phyloP scores from a whole-genome alignment of 352 stramenopile genomes.

The Phytophthora pini region DNA sequence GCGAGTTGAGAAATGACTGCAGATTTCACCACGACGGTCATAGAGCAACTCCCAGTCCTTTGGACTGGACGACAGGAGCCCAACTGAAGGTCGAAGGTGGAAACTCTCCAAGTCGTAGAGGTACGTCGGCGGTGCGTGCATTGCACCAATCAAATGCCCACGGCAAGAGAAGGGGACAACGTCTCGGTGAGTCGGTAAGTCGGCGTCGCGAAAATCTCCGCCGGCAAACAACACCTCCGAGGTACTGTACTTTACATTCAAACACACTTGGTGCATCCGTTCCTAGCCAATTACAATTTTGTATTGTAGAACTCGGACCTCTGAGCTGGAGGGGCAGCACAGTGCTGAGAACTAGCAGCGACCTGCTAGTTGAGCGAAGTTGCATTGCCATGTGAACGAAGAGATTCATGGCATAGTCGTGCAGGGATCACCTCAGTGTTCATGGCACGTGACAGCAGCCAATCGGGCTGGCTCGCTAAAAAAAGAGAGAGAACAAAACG shows the following conservation, averaged over 20 bases:
- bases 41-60: background rate
- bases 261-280: too few relatives aligned
- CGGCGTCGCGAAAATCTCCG: background rate
- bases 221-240: too few relatives aligned
- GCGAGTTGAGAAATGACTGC: slow-evolving; percentile 21
- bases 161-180: slow-evolving; percentile 4
- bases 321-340: too few relatives aligned
- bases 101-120: background rate
- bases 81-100: background rate
- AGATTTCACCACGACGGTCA: slow-evolving; percentile 2
- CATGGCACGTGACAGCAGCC: background rate
- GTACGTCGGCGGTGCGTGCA: slow-evolving; percentile 20
- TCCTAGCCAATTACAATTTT: too few relatives aligned
- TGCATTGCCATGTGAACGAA: too few relatives aligned
- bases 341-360: too few relatives aligned
- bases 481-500: slow-evolving; percentile 1
- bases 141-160: slow-evolving; percentile 27
- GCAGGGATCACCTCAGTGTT: background rate
- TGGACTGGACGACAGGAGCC: slow-evolving; percentile 1
- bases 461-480: background rate
- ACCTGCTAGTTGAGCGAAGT: too few relatives aligned
- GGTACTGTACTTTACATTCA: too few relatives aligned
- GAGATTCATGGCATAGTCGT: background rate
- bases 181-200: background rate
- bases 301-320: too few relatives aligned